Evolutionary conservation across 2,329 filamentous ascomycete genomes (phyloP).

Genomic region (Paramyrothecium sp.): DNA sequence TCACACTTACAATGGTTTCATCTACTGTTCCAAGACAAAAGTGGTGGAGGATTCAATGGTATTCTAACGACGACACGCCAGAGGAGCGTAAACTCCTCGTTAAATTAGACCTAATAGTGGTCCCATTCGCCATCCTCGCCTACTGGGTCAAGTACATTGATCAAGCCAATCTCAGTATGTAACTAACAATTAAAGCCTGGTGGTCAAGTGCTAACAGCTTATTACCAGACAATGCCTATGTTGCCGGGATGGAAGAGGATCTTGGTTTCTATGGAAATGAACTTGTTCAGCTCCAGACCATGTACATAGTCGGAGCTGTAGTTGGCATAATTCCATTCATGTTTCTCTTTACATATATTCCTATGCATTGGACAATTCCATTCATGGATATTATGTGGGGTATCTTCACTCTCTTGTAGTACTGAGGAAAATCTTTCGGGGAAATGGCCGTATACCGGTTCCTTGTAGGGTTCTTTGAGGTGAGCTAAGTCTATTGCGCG

Average conservation of each 20-base stretch:
- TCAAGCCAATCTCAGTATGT: slow-evolving; percentile 49
- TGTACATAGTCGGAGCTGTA: slow-evolving; percentile 45
- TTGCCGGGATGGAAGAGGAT: slow-evolving; percentile 52
- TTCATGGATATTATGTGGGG: slow-evolving; percentile 53
- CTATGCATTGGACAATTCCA: slow-evolving; percentile 51
- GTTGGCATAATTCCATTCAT: slow-evolving; percentile 50
- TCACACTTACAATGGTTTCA: too few species aligned
- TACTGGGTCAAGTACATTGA: slow-evolving; percentile 55
- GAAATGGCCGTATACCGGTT: slow-evolving; percentile 54
- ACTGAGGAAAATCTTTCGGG: slow-evolving; percentile 43
- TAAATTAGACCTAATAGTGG: slow-evolving; percentile 55
- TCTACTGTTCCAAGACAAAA: background rate
- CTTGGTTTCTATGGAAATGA: slow-evolving; percentile 50
- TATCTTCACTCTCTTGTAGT: slow-evolving; percentile 55
- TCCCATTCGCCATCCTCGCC: slow-evolving; percentile 52
- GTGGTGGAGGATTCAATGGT: slow-evolving; percentile 43
- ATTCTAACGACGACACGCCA: slow-evolving; percentile 41
- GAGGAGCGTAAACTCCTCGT: slow-evolving; percentile 35
- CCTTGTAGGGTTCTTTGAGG: slow-evolving; percentile 53
- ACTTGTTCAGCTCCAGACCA: slow-evolving; percentile 53
- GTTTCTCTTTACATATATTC: slow-evolving; percentile 44
- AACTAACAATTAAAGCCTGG: background rate
- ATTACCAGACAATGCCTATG: slow-evolving; percentile 50
- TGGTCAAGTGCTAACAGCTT: too few species aligned
- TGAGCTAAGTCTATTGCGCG: too few species aligned